Evolutionary conservation across 192 early-diverging fungal species (phyloP).

Genomic region (Globomyces pollinis-pini): DNA sequence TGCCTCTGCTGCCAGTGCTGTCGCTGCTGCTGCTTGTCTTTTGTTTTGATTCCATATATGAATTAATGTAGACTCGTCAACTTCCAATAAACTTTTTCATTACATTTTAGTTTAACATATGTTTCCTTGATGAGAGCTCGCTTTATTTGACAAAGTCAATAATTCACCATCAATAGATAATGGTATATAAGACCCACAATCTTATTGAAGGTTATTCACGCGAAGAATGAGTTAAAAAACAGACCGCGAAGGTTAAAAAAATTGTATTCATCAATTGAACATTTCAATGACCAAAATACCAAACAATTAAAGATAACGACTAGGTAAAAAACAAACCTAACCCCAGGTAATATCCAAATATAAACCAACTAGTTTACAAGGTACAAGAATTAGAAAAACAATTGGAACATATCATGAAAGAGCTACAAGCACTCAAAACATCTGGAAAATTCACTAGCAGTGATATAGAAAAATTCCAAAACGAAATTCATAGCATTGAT

Average conservation of each 20-base stretch:
- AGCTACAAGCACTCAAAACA: background rate
- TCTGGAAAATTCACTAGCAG: background rate
- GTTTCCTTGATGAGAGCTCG: background rate
- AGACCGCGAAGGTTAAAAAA: too few relatives aligned
- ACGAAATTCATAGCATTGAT: slow-evolving; percentile 6
- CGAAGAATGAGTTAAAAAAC: too few relatives aligned
- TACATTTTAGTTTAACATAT: background rate
- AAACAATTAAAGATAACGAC: too few relatives aligned
- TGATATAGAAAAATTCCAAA: background rate
- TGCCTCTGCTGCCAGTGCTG: background rate
- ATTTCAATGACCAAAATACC: too few relatives aligned
- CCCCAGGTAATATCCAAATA: too few relatives aligned
- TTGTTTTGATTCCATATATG: slow-evolving; percentile 1
- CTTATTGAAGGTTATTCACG: too few relatives aligned
- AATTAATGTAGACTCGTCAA: too few relatives aligned
- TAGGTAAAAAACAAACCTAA: too few relatives aligned
- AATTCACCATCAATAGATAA: too few relatives aligned
- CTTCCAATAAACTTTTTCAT: slow-evolving; percentile 1
- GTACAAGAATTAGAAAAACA: slow-evolving; percentile 3
- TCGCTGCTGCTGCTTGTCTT: background rate
- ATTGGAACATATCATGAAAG: background rate
- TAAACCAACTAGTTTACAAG: too few relatives aligned
- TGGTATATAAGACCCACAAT: too few relatives aligned
- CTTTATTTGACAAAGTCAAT: background rate
- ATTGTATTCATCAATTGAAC: too few relatives aligned